Evolutionary conservation across 78 protist genomes (phyloP), one percentile per base, ranked within the genome.

Genomic region (Capsaspora owczarzaki): DNA sequence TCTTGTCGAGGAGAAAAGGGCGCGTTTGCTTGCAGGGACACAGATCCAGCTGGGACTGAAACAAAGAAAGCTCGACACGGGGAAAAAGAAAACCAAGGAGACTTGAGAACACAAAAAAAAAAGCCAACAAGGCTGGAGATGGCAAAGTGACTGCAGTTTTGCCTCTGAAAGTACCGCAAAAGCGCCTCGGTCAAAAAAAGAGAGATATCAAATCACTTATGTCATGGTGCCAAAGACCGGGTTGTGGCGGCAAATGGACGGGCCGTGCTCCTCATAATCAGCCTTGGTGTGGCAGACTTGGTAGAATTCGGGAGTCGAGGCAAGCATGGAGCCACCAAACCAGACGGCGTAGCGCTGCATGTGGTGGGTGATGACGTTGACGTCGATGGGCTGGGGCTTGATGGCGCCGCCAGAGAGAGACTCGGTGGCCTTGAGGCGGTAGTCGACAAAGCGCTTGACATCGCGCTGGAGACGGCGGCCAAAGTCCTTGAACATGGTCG

Each of bases 401-500:
- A 91, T 41, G 76, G 79, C 71, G 84, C 93, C 95, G 46, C 88
- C 89, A 43, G 82, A 43, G 66, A 91, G 87, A 79, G 83, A 82
- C 76, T 83, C 93, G 83, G 75, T 60, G 38, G 42, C 10, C 76
- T 82, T 77, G 85, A 89, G 76, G 68, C 96, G 86, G 46, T 66
- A 43, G 85, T 92, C 91, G 72, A 88, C 93, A 27, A 63, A 42
- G 31, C 82, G 40, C 88, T 88, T 86, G 79, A 97, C 80, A 44
- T 95, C 98, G 23, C 95, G 78, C 92, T 97, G 91, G 61, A 96
- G 86, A 22, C 98, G 92, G 66, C 83, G 69, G 63, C 91, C 94
- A 41, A 98, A 96, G 89, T 97, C 94, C 89, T 92, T 90, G 89
- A 95, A 98, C 99, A 98, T 96, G 29, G 99, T 97, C 42, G 98